These are phyloP conservation scores for Alternaria postmessia DNA, from an alignment of 2,329 filamentous ascomycete species.

Conservation along the genomic window DNA sequence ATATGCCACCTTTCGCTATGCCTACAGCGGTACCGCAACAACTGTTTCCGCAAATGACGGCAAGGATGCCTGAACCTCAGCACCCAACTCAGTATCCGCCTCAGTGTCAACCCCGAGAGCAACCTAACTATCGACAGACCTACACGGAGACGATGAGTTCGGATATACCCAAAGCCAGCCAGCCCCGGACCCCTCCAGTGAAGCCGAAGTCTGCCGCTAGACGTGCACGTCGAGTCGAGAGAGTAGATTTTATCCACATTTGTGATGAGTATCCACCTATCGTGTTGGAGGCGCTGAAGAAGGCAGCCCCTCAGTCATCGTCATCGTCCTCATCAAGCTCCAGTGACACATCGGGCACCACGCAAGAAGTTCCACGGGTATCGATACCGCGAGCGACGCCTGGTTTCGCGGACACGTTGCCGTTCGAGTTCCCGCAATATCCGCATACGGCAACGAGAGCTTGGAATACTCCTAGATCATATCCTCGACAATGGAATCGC, in stretches of 20 bases:
- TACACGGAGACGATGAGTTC: slow-evolving; percentile 1
- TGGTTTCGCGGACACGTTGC: slow-evolving; percentile 7
- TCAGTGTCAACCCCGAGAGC: slow-evolving; percentile 6
- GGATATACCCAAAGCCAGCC: slow-evolving; percentile 2
- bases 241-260: slow-evolving; percentile 33
- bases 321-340: slow-evolving; percentile 21
- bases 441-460: slow-evolving; percentile 9
- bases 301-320: slow-evolving; percentile 3
- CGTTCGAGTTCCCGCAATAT: slow-evolving; percentile 21
- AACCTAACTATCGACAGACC: slow-evolving; percentile 1
- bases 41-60: not conserved
- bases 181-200: not conserved
- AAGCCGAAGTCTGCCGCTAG: not conserved
- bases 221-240: not conserved
- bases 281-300: slow-evolving; percentile 21
- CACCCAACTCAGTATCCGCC: slow-evolving; percentile 2
- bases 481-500: slow-evolving; percentile 24
- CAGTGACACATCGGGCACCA: slow-evolving; percentile 16
- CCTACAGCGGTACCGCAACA: not conserved
- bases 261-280: slow-evolving; percentile 32
- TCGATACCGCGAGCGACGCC: slow-evolving; percentile 26
- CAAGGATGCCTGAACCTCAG: slow-evolving; percentile 7
- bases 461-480: slow-evolving; percentile 19
- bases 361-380: slow-evolving; percentile 31
- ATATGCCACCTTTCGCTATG: not conserved